Conservation (phyloP, 257 asterid genomes). For the Nicotiana undulata region DNA sequence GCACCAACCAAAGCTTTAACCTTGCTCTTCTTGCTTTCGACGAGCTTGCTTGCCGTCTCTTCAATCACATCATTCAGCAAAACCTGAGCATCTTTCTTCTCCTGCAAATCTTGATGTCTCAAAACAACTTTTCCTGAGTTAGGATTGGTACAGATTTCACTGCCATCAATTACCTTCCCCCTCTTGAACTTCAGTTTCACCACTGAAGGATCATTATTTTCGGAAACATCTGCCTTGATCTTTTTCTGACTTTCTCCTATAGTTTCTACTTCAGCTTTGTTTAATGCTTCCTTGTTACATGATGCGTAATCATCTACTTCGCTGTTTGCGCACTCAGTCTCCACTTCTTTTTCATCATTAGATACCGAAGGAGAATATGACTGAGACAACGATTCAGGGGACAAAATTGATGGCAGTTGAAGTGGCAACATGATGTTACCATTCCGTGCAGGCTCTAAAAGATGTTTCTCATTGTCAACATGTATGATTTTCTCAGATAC, state of each 20-base stretch:
- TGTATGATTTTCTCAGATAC: not conserved
- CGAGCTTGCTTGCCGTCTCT: conserved; percentile 37
- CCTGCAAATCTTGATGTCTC: conserved; percentile 33
- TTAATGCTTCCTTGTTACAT: not conserved
- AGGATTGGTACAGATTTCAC: not conserved
- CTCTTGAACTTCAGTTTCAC: not conserved
- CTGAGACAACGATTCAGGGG: not conserved
- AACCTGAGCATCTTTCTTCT: conserved; percentile 30
- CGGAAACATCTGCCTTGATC: not conserved
- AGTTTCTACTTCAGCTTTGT: not conserved
- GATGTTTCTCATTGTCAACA: conserved; percentile 7
- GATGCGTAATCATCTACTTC: too few relatives aligned
- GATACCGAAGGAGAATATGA: not conserved
- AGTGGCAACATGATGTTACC: not conserved
- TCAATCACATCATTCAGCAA: conserved; percentile 18
- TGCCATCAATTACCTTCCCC: not conserved
- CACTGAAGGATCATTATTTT: not conserved
- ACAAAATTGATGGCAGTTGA: not conserved
- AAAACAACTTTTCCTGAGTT: conserved; percentile 19
- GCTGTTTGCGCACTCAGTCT: too few relatives aligned
- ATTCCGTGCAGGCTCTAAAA: not conserved
- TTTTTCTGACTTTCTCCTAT: not conserved
- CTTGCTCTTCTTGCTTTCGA: conserved; percentile 45
- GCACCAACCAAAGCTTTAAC: conserved; percentile 39
- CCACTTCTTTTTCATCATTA: not conserved